These are phyloP conservation scores for Penicillium sp. DNA, from an alignment of 2,329 filamentous ascomycete species.

Conservation along the genomic window DNA sequence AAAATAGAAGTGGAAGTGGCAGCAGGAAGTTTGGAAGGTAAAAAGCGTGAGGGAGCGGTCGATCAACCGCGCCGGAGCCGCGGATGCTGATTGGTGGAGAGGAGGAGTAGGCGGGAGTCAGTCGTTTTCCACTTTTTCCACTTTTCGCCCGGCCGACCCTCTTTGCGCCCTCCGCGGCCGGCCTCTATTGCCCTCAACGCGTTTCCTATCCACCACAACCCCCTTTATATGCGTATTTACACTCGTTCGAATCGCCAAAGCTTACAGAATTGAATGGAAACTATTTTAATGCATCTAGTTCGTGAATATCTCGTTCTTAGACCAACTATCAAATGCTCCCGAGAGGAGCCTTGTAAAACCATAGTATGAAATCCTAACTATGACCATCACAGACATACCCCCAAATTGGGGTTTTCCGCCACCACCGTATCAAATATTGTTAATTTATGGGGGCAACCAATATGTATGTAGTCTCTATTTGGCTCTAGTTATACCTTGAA, in stretches of 20 bases:
- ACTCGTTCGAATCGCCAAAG: slow-evolving; percentile 64
- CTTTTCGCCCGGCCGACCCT: slow-evolving; percentile 27
- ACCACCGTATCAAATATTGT: slow-evolving; percentile 2
- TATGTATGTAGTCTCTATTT: background rate
- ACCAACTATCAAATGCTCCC: slow-evolving; percentile 17
- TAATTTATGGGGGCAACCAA: background rate
- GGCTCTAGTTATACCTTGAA: background rate
- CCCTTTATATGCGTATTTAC: slow-evolving; percentile 61
- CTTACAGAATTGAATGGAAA: slow-evolving; percentile 43
- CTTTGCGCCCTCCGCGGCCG: slow-evolving; percentile 38
- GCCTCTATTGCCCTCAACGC: slow-evolving; percentile 31
- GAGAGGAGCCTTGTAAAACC: slow-evolving; percentile 5
- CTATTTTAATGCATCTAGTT: background rate
- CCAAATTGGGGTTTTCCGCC: slow-evolving; percentile 8
- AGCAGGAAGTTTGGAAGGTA: slow-evolving; percentile 17
- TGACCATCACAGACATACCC: background rate
- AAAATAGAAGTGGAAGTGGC: background rate
- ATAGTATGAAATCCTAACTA: slow-evolving; percentile 11
- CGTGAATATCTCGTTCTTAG: background rate
- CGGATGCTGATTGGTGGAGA: slow-evolving; percentile 41
- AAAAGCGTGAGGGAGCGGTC: slow-evolving; percentile 42
- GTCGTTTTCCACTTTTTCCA: slow-evolving; percentile 28
- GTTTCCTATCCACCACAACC: slow-evolving; percentile 9
- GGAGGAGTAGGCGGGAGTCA: slow-evolving; percentile 40
- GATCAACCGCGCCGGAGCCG: slow-evolving; percentile 36